Evolutionary conservation across 441 rosid species (phyloP), one percentile per base, ranked within the genome.

Genomic region (Francoa sonchifolia): DNA sequence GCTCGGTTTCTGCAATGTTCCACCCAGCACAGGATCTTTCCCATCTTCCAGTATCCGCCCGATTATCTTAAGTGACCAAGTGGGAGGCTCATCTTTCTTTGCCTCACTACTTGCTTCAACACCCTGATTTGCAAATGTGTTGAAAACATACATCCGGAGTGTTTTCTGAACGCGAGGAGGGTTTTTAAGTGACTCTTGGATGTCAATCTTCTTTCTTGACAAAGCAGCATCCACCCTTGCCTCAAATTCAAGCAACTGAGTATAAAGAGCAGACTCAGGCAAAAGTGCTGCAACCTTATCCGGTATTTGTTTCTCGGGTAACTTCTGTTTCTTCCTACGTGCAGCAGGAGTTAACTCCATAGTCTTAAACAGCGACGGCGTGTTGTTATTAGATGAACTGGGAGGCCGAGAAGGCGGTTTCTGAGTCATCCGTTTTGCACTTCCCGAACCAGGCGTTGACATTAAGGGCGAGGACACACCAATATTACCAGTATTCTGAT

Each of bases 191-290:
- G 96, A 79, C 50, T 89, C 96, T 61, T 89, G 94, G 52, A 89
- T 85, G 55, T 89, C 98, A 48, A 86, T 74, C 66, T 85, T 89
- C 84, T 89, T 89, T 51, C 94, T 74, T 17, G 73, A 51, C 39
- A 89, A 62, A 6, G 87, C 89, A 56, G 89, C 77, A 79, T 82
- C 98, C 1, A 85, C 81, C 25, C 84, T 76, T 16, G 87, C 56
- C 73, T 89, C 98, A 47, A 79, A 85, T 67, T 89, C 98, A 42
- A 89, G 93, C 55, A 89, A 77, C 68, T 82, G 98, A 2, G 96
- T 85, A 53, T 89, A 89, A 30, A 85, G 57, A 43, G 92, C 93
- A 50, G 98, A 89, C 66, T 89, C 96, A 0, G 98, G 98, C 27
- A 89, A 64, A 62, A 89, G 74, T 0, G 94, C 86, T 0, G 98